A percentile compares a stretch with the other conserved stretches of the same genome.
phyloP scores from a whole-genome alignment of 768 basidiomycete genomes.

The Mycena belliarum region DNA sequence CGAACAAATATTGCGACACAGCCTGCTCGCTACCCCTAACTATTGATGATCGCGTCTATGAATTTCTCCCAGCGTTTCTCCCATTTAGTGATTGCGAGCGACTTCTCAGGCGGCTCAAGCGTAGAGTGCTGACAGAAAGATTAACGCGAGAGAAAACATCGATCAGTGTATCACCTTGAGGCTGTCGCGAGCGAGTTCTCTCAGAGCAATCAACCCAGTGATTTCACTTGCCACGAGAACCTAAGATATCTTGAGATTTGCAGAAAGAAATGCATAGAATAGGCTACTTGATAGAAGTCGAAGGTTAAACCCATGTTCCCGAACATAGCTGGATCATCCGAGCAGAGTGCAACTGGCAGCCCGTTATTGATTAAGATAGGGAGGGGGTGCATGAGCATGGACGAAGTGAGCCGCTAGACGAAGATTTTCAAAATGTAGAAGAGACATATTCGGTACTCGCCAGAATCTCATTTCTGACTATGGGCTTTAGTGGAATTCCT shows the following conservation, averaged over 20 bases:
- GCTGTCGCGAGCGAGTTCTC: slow-evolving; percentile 66
- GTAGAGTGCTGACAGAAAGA: slow-evolving; percentile 48
- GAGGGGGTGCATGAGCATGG: slow-evolving; percentile 80
- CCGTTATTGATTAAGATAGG: slow-evolving; percentile 73
- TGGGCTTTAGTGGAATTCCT: neutral
- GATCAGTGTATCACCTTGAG: slow-evolving; percentile 44
- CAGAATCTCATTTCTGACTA: slow-evolving; percentile 70
- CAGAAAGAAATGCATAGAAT: neutral
- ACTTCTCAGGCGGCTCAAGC: slow-evolving; percentile 48
- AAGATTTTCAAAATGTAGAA: neutral
- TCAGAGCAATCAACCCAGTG: slow-evolving; percentile 62
- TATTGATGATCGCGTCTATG: slow-evolving; percentile 29
- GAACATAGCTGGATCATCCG: slow-evolving; percentile 78
- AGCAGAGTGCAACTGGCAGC: slow-evolving; percentile 67
- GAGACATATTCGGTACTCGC: slow-evolving; percentile 34
- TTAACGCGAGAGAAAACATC: neutral
- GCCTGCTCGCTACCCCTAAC: neutral
- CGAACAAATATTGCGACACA: too few species aligned
- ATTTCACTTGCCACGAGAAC: slow-evolving; percentile 71
- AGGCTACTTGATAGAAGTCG: slow-evolving; percentile 71
- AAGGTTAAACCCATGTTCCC: slow-evolving; percentile 78
- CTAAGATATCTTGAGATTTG: slow-evolving; percentile 26
- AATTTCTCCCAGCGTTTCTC: slow-evolving; percentile 50
- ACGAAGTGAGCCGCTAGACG: slow-evolving; percentile 66
- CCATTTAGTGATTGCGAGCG: slow-evolving; percentile 42